Percentiles rank a stretch among this genome's conserved stretches.
These are phyloP conservation scores for Ilyonectria destructans DNA, from an alignment of 2,329 filamentous ascomycete genomes.

Conservation along the genomic window DNA sequence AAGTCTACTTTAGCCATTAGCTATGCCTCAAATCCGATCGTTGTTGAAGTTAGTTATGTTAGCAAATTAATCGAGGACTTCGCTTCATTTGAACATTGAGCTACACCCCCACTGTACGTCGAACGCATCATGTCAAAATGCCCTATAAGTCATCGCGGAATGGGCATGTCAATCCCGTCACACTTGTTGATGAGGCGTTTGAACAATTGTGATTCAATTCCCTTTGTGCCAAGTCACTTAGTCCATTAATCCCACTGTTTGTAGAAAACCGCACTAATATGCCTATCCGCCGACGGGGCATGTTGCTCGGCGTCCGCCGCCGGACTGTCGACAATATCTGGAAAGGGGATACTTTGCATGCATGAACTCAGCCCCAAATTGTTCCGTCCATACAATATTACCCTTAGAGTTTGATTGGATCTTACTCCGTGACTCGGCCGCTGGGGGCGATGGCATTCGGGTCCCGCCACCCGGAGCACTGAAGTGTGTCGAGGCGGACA, in stretches of 20 bases:
- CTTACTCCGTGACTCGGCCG: background rate
- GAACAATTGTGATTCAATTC: background rate
- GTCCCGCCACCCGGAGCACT: conserved; percentile 29
- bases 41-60: background rate
- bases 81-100: no score
- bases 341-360: background rate
- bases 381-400: no score
- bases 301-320: conserved; percentile 6
- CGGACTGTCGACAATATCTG: background rate
- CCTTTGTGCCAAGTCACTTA: background rate
- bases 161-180: no score
- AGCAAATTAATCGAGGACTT: background rate
- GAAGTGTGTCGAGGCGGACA: no score
- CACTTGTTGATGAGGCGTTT: no score
- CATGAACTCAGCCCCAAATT: background rate
- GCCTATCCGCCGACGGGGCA: background rate
- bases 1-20: no score
- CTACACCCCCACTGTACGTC: no score
- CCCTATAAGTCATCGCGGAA: no score
- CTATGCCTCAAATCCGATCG: background rate
- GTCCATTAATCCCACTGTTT: background rate
- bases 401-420: background rate
- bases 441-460: conserved; percentile 11
- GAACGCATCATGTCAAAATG: no score
- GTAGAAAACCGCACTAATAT: background rate